Conservation (phyloP, 257 asterid species). For the Forsythia suspensa region DNA sequence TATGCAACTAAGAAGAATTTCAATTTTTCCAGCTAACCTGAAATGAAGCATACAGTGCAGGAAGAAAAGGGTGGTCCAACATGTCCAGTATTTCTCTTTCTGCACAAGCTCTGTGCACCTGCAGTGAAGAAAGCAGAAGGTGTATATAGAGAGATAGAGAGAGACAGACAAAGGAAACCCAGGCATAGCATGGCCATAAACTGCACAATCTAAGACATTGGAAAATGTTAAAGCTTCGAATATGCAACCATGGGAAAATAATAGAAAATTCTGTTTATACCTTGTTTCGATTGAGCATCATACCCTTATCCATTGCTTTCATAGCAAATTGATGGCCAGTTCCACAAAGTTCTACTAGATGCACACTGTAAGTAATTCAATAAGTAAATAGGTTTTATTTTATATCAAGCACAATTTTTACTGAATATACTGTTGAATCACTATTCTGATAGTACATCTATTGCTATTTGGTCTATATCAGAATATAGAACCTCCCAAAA, state of each 20-base stretch:
- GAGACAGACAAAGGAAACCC: not conserved
- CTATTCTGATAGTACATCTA: too few relatives aligned
- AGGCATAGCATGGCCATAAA: not conserved
- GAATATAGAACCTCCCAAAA: too few relatives aligned
- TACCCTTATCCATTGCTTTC: constrained; percentile 97
- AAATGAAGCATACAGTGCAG: constrained; percentile 96
- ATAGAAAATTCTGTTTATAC: constrained; percentile 31
- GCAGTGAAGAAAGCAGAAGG: constrained; percentile 19
- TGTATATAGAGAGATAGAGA: not conserved
- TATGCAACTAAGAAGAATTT: not conserved
- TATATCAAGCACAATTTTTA: not conserved
- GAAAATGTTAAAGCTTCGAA: not conserved
- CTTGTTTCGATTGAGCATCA: constrained; percentile 96
- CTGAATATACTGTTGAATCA: too few relatives aligned
- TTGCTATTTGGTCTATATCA: too few relatives aligned
- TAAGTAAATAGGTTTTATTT: not conserved
- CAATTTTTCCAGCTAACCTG: constrained; percentile 52
- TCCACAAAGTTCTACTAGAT: constrained; percentile 86
- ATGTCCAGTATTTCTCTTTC: constrained; percentile 95
- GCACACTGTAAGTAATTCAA: constrained; percentile 63
- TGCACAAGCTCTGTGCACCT: constrained; percentile 99
- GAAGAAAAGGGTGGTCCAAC: constrained; percentile 99
- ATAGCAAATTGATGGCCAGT: constrained; percentile 81
- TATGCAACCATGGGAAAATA: not conserved
- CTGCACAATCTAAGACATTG: not conserved